These are phyloP conservation scores for Gnomoniopsis sp. DNA, from an alignment of 2,329 filamentous ascomycete species.

Conservation along the genomic window DNA sequence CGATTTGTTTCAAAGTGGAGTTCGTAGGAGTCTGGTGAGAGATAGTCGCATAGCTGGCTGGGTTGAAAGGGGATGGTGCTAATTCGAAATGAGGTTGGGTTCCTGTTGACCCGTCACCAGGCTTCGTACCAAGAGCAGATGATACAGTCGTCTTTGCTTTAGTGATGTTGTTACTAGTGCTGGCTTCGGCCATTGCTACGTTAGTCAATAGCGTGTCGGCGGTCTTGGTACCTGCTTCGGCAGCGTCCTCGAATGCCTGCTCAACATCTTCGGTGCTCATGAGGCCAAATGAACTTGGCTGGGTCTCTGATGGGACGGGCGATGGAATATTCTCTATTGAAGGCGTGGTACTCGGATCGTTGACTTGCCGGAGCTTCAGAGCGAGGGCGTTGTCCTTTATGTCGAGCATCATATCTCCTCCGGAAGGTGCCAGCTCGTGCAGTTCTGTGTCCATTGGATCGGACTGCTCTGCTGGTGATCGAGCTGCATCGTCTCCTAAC, in stretches of 20 bases:
- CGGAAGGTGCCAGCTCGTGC: background rate
- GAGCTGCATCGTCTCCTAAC: background rate
- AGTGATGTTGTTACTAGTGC: background rate
- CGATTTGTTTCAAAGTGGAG: constrained; percentile 13
- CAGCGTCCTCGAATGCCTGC: background rate
- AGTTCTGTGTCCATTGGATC: background rate
- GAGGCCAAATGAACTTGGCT: background rate
- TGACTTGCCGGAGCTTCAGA: background rate
- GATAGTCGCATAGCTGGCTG: no score
- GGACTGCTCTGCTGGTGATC: background rate
- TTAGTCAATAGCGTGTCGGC: background rate
- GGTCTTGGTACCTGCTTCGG: background rate
- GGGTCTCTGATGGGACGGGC: background rate
- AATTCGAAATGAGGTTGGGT: background rate
- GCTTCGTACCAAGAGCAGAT: background rate
- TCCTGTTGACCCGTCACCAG: background rate
- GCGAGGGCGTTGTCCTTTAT: background rate
- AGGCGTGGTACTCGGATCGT: background rate
- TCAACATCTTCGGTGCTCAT: background rate
- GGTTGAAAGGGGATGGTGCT: background rate
- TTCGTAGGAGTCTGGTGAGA: constrained; percentile 4
- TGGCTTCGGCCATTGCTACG: background rate
- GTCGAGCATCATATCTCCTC: background rate
- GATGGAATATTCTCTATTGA: background rate
- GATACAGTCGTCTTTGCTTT: background rate